Conservation (phyloP, 139 green algal genomes). For the Tetradesmus obliquus region DNA sequence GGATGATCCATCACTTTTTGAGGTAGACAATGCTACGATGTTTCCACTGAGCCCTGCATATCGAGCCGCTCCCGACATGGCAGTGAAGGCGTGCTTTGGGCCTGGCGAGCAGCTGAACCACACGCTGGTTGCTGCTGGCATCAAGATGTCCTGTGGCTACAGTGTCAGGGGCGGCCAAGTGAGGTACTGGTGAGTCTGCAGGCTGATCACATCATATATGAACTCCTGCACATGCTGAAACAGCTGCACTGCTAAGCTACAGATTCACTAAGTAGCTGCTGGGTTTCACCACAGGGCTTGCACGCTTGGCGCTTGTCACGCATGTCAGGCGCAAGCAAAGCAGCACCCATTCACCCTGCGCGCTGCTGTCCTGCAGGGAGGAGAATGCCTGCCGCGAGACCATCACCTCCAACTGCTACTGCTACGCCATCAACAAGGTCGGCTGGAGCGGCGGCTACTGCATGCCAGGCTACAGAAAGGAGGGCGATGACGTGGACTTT, state of each 20-base stretch:
- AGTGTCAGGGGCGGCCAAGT: background rate
- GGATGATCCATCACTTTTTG: background rate
- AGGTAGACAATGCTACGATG: background rate
- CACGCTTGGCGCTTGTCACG: too few species aligned
- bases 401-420: constrained; percentile 16
- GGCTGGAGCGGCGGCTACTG: background rate
- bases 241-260: background rate
- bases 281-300: too few species aligned
- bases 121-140: constrained; percentile 12
- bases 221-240: background rate
- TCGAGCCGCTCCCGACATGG: background rate
- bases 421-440: constrained; percentile 5
- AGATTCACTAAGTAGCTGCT: too few species aligned
- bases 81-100: constrained; percentile 10
- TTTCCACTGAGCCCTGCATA: background rate
- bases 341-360: background rate
- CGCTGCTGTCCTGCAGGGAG: background rate
- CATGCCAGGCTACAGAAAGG: constrained; percentile 14
- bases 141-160: constrained; percentile 22
- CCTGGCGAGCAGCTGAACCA: constrained; percentile 4
- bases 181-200: background rate
- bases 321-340: too few species aligned
- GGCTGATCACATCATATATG: background rate
- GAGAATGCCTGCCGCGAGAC: background rate
- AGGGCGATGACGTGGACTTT: background rate